Evolutionary conservation across 1,284 basidiomycete genomes (phyloP).

Genomic region (Earliella scabrosa): DNA sequence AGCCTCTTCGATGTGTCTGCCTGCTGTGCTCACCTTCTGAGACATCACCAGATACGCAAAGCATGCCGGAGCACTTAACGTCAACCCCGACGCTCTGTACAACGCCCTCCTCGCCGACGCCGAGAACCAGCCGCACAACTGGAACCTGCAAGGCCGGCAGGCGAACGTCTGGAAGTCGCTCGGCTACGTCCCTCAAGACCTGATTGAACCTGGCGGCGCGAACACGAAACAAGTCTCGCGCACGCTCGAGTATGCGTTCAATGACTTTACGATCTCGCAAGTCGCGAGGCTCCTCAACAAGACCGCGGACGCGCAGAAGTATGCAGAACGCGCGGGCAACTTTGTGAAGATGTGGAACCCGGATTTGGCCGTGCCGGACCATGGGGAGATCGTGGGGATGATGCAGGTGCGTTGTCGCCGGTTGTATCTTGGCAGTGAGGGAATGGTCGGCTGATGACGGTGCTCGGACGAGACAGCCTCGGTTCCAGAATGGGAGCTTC

Average conservation of each 20-base stretch:
- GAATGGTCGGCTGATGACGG: background rate
- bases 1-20: conserved; percentile 14
- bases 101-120: conserved; percentile 60
- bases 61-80: conserved; percentile 48
- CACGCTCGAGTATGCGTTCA: conserved; percentile 64
- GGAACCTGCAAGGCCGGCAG: conserved; percentile 68
- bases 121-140: conserved; percentile 59
- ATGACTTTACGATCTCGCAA: conserved; percentile 68
- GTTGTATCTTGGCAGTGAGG: background rate
- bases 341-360: conserved; percentile 65
- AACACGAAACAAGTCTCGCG: conserved; percentile 66
- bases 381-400: conserved; percentile 46
- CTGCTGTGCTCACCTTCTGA: background rate
- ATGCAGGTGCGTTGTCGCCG: conserved; percentile 49
- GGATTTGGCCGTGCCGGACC: conserved; percentile 52
- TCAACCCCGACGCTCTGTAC: conserved; percentile 53
- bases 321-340: conserved; percentile 56
- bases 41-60: conserved; percentile 46
- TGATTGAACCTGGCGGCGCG: conserved; percentile 54
- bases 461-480: conserved; percentile 43
- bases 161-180: conserved; percentile 52
- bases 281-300: conserved; percentile 58
- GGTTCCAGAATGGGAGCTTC: conserved; percentile 62
- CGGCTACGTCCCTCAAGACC: conserved; percentile 60
- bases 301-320: conserved; percentile 54